Conservation (phyloP, 2,329 filamentous ascomycete species). For the Penicillium rolfsii region DNA sequence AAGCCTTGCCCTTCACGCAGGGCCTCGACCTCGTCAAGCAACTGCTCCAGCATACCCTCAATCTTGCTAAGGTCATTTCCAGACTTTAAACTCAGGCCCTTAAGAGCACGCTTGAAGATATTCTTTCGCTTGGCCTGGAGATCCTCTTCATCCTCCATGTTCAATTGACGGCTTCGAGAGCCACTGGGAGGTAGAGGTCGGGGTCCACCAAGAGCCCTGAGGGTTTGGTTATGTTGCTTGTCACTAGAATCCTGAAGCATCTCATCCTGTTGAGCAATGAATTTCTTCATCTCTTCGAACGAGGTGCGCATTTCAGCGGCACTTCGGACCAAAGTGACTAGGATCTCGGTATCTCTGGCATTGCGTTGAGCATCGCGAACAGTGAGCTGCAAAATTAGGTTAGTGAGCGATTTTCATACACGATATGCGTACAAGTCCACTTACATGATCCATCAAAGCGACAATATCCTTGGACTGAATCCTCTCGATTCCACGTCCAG, state of each 20-base stretch:
- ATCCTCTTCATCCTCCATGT: slow-evolving; percentile 59
- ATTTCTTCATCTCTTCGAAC: slow-evolving; percentile 91
- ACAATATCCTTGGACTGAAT: slow-evolving; percentile 98
- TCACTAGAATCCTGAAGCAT: slow-evolving; percentile 85
- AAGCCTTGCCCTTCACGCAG: slow-evolving; percentile 64
- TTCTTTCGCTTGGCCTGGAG: slow-evolving; percentile 80
- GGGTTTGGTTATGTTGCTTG: slow-evolving; percentile 82
- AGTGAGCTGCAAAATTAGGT: slow-evolving; percentile 65
- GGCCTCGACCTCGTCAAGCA: slow-evolving; percentile 88
- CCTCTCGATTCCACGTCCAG: slow-evolving; percentile 81
- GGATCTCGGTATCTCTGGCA: slow-evolving; percentile 92
- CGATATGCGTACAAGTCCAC: slow-evolving; percentile 35
- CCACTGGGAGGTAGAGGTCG: slow-evolving; percentile 74
- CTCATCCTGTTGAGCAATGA: slow-evolving; percentile 87
- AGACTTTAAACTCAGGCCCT: slow-evolving; percentile 84
- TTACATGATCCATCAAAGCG: slow-evolving; percentile 91
- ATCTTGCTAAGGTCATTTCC: slow-evolving; percentile 86
- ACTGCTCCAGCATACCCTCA: slow-evolving; percentile 87
- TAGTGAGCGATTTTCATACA: slow-evolving; percentile 24
- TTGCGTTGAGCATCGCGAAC: slow-evolving; percentile 96
- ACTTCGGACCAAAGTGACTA: slow-evolving; percentile 89
- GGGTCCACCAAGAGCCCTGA: slow-evolving; percentile 81
- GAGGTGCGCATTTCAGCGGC: slow-evolving; percentile 97
- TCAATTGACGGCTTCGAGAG: slow-evolving; percentile 59
- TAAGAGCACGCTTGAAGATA: slow-evolving; percentile 91